Conservation (phyloP, 2,329 filamentous ascomycete species). For the Phialemoniopsis sp. region DNA sequence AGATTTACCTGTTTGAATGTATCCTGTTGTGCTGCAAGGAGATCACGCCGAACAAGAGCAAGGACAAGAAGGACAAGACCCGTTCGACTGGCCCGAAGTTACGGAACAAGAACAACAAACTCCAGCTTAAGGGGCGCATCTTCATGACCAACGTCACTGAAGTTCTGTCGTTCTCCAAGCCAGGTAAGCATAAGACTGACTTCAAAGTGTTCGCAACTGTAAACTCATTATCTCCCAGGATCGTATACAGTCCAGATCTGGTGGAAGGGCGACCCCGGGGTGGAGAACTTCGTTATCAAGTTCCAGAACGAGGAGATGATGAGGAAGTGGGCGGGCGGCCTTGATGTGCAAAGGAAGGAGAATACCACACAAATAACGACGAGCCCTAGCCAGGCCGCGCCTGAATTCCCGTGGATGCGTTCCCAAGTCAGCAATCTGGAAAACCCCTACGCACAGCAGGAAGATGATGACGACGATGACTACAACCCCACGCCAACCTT, state of each 20-base stretch:
- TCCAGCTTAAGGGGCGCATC: conserved; percentile 94
- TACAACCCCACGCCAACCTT: conserved; percentile 27
- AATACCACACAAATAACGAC: conserved; percentile 44
- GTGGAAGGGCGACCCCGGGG: conserved; percentile 95
- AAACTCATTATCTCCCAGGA: conserved; percentile 47
- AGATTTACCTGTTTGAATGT: conserved; percentile 94
- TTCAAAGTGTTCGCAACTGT: background rate
- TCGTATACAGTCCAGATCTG: conserved; percentile 96
- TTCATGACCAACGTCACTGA: conserved; percentile 99
- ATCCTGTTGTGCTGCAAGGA: conserved; percentile 98
- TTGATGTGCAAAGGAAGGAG: conserved; percentile 71
- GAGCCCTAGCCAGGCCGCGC: conserved; percentile 48
- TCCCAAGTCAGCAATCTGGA: conserved; percentile 62
- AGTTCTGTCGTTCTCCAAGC: conserved; percentile 81
- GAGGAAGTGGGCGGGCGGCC: conserved; percentile 83
- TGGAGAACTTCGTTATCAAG: conserved; percentile 94
- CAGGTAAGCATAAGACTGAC: conserved; percentile 56
- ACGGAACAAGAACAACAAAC: conserved; percentile 67
- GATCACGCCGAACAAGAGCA: conserved; percentile 76
- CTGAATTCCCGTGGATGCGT: conserved; percentile 78
- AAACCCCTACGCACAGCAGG: conserved; percentile 73
- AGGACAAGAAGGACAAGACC: conserved; percentile 69
- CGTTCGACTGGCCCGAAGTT: conserved; percentile 52
- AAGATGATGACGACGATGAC: conserved; percentile 61
- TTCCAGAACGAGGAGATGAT: conserved; percentile 89